Base-by-base conservation (phyloP, 768 basidiomycete species). In the Kwoniella pini region DNA sequence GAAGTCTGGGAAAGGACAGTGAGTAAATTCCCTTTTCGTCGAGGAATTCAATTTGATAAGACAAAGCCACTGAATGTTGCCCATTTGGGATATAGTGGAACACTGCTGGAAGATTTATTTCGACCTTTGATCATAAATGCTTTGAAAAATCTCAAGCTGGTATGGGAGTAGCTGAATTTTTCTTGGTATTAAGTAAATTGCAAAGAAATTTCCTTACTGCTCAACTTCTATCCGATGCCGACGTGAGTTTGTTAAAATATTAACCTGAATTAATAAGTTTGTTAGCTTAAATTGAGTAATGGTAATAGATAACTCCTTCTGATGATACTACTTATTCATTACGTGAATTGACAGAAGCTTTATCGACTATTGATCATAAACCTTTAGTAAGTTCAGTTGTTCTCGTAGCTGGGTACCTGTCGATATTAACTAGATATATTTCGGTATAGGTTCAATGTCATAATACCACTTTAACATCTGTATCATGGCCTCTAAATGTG, bases 1-100 rank as follows among this genome's bases (percentile, higher is more conserved):
- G 77, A 78, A 61, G 60, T 76, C 5, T 74, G 72, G 74, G 73
- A 73, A 38, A 53, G 75, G 28, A 55, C 64, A n/a, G 76, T 77
- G 48, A 56, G 75, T 67, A 7, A 15, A 36, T 26, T 1, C n/a
- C n/a, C n/a, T n/a, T n/a, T n/a, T n/a, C n/a, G n/a, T n/a, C n/a
- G n/a, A n/a, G n/a, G n/a, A n/a, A n/a, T n/a, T n/a, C n/a, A n/a
- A n/a, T n/a, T n/a, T n/a, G n/a, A n/a, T n/a, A n/a, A n/a, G n/a
- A n/a, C n/a, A n/a, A n/a, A n/a, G n/a, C n/a, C n/a, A n/a, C n/a
- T n/a, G n/a, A n/a, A n/a, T n/a, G n/a, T n/a, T n/a, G n/a, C n/a
- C n/a, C n/a, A n/a, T n/a, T n/a, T n/a, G 9, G 13, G 19, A 6
- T 51, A 7, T 43, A 75, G 73, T 78, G 77, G 77, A 67, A 60